Evolutionary conservation across 2,329 filamentous ascomycete genomes (phyloP).

Genomic region (Ophiostoma triangulosporum): DNA sequence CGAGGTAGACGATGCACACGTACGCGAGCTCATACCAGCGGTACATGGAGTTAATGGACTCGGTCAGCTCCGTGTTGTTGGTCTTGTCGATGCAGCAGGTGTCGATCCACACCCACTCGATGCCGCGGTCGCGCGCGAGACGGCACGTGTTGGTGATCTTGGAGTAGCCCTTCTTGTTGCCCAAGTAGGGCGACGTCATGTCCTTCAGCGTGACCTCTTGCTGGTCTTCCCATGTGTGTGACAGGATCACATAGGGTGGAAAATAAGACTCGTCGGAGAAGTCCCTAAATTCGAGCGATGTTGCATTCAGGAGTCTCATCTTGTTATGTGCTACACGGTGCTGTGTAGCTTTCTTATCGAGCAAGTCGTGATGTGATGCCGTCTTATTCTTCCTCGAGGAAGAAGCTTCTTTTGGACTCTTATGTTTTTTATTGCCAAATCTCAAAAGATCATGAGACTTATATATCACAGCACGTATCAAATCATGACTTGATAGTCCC

Average conservation of each 20-base stretch:
- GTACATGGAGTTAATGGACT: slow-evolving; percentile 15
- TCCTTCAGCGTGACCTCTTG: slow-evolving; percentile 14
- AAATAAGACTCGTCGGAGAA: slow-evolving; percentile 4
- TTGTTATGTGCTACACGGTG: background rate
- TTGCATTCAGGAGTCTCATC: slow-evolving; percentile 14
- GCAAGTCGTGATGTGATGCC: background rate
- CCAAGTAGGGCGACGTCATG: slow-evolving; percentile 6
- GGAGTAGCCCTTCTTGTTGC: slow-evolving; percentile 4
- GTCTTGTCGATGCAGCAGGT: slow-evolving; percentile 15
- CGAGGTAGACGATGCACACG: slow-evolving; percentile 9
- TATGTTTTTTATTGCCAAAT: too few species aligned
- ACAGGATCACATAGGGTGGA: slow-evolving; percentile 13
- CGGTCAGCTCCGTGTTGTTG: slow-evolving; percentile 12
- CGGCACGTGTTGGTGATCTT: slow-evolving; percentile 9
- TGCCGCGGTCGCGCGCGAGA: background rate
- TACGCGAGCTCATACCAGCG: slow-evolving; percentile 11
- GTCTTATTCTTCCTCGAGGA: too few species aligned
- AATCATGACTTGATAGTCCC: too few species aligned
- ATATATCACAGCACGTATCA: too few species aligned
- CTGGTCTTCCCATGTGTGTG: slow-evolving; percentile 13
- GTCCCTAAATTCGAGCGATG: slow-evolving; percentile 8
- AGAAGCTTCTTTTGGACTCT: too few species aligned
- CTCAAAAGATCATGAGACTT: too few species aligned
- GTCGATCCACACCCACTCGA: slow-evolving; percentile 12
- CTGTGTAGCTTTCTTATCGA: background rate